These are phyloP conservation scores for Pseudogymnoascus sp. DNA, from an alignment of 2,329 filamentous ascomycete species.

Conservation along the genomic window DNA sequence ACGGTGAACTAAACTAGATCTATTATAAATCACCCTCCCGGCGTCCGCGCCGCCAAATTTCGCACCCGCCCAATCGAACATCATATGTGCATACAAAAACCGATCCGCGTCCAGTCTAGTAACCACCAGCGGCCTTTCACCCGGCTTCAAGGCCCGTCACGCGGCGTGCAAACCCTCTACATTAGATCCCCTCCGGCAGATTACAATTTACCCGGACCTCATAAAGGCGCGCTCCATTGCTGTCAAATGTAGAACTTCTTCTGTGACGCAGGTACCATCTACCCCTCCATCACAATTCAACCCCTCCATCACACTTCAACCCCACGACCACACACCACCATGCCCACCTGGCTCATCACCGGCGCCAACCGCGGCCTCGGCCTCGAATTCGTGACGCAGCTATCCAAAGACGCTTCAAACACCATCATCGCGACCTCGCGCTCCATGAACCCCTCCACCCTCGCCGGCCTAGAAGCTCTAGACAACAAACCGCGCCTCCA, in stretches of 20 bases:
- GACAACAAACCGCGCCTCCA: conserved; percentile 24
- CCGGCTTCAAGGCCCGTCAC: background rate
- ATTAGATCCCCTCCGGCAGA: background rate
- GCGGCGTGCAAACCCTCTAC: background rate
- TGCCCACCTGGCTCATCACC: conserved; percentile 16
- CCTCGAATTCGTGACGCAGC: conserved; percentile 18
- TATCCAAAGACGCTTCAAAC: conserved; percentile 24
- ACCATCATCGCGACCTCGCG: conserved; percentile 34
- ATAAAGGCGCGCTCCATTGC: background rate
- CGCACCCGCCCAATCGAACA: background rate
- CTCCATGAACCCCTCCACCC: conserved; percentile 22
- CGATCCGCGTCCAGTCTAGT: background rate
- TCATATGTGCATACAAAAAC: background rate
- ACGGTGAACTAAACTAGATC: background rate
- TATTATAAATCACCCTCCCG: background rate
- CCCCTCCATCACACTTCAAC: background rate
- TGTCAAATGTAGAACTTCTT: background rate
- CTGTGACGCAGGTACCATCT: background rate
- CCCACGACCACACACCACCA: background rate
- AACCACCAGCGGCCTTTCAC: background rate
- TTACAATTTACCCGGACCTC: background rate
- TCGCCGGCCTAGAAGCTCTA: conserved; percentile 24
- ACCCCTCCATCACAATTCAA: background rate
- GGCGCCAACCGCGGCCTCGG: conserved; percentile 20
- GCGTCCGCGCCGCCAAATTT: background rate